Base-by-base conservation (phyloP, 2,329 filamentous ascomycete species). In the Sporothrix variecibatus region DNA sequence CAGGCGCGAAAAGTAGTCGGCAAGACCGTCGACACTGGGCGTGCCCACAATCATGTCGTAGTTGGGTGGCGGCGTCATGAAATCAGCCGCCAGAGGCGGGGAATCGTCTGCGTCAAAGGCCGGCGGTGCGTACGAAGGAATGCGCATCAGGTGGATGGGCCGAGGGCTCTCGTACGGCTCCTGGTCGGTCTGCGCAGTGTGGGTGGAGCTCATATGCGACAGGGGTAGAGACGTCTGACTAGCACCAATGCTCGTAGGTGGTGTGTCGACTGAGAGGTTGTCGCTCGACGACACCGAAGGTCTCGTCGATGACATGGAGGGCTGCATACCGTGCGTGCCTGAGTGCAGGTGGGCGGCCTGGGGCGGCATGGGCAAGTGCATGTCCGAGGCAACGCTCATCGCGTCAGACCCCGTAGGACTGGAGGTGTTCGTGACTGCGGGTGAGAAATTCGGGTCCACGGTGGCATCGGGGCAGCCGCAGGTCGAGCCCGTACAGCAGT, bases 51-150 rank as follows among this genome's bases (percentile, higher is more conserved):
- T 93, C 3, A 87, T 86, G 75, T 95, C 93, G 80, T 98, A 97
- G 74, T 92, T 90, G 0, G 95, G 95, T 8, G 95, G 95, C 1
- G 94, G 94, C 0, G 94, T 97, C 76, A 93, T 86, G 2, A 75
- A 11, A n/a, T 74, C 76, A 11, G 81, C 79, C 0, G 84, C 80
- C 72, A 83, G 76, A 1, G 92, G 90, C 3, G 93, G 93, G 0
- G 93, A 91, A 5, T 90, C 87, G 72, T 97, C 92, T 5, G 94
- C 94, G 76, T 96, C 92, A 79, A 97, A 97, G 0, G 93, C 90
- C 0, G 95, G 94, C 1, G 95, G 95, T 75, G 94, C 94, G 83
- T 94, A 97, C 0, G 94, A 97, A 0, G 95, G 95, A 6, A 90
- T 88, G 31, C 95, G 91, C 43, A 97, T 83, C 1, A 97, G 87